Evolutionary conservation across 148 eudicot genomes (phyloP), one percentile per base, ranked within the genome.

Genomic region (Camellia lanceoleosa): DNA sequence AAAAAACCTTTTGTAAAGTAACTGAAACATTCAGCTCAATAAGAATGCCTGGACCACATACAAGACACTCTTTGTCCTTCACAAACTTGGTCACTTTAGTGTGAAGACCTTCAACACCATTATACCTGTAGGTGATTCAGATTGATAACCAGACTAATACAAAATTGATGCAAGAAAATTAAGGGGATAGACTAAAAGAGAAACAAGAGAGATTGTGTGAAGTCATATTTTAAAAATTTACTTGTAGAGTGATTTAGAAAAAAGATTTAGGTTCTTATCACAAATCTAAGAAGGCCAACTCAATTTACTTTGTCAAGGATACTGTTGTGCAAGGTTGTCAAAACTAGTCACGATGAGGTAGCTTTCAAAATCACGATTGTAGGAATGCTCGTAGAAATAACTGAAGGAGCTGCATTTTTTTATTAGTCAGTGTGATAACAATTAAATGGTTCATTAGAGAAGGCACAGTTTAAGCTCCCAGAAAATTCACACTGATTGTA

Each of bases 51-150:
- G 99, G 95, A 79, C 98, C 98, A 84, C 99, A 96, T 15, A 90
- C 92, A 73, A 92, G 92, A 85, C 98, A 96, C 59, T 96, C 97
- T 23, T 80, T 87, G 66, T 93, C 95, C 86, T 54, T 92, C n/a
- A 82, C 92, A 80, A 93, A 93, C 80, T 96, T 93, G 2, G 99
- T 96, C 75, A 88, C 97, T 91, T 93, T 89, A 65, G 87, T 92
- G 86, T 95, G 99, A 59, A 95, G 91, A 73, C 99, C 98, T 87
- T 91, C 97, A 87, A 87, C 99, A 54, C 97, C 98, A 80, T 92
- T 95, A 80, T 92, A 95, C 84, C 99, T 95, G 87, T 80, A 86
- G 18, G 19, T 19, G 23, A 63, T 43, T 41, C 42, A 63, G 3
- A 76, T 16, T 30, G 58, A 68, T 72, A 72, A 78, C 74, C 74